Evolutionary conservation across 441 rosid genomes (phyloP).

Genomic region (Gossypium aridum): DNA sequence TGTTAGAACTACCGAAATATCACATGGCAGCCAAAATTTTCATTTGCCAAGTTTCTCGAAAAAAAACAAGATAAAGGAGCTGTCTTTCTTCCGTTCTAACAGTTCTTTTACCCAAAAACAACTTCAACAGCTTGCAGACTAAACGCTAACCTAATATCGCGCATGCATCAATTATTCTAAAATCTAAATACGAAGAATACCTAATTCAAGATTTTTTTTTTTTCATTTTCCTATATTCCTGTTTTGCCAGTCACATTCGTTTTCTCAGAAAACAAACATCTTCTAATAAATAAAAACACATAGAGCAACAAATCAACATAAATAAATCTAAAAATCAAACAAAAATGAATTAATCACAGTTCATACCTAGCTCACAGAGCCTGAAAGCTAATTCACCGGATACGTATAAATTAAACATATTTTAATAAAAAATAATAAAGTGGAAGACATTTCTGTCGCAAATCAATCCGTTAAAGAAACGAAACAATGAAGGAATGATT

Average conservation of each 20-base stretch:
- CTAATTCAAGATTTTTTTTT: neutral
- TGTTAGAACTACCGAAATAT: neutral
- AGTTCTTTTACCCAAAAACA: neutral
- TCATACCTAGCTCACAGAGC: neutral
- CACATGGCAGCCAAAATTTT: neutral
- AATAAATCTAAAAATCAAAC: neutral
- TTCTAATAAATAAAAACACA: neutral
- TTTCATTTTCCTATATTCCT: neutral
- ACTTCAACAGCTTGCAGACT: neutral
- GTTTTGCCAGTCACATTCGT: neutral
- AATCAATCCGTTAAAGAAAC: slow-evolving; percentile 8
- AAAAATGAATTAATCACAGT: slow-evolving; percentile 1
- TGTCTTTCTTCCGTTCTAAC: neutral
- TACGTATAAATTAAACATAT: neutral
- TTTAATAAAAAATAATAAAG: neutral
- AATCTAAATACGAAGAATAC: neutral
- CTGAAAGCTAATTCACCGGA: neutral
- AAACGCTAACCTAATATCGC: neutral
- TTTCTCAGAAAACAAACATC: slow-evolving; percentile 7
- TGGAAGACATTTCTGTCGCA: neutral
- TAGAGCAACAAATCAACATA: neutral
- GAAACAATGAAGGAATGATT: neutral
- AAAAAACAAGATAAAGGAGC: neutral
- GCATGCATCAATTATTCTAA: neutral
- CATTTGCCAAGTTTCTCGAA: neutral